Conservation (phyloP, 148 eudicot species). For the Camellia japonica region DNA sequence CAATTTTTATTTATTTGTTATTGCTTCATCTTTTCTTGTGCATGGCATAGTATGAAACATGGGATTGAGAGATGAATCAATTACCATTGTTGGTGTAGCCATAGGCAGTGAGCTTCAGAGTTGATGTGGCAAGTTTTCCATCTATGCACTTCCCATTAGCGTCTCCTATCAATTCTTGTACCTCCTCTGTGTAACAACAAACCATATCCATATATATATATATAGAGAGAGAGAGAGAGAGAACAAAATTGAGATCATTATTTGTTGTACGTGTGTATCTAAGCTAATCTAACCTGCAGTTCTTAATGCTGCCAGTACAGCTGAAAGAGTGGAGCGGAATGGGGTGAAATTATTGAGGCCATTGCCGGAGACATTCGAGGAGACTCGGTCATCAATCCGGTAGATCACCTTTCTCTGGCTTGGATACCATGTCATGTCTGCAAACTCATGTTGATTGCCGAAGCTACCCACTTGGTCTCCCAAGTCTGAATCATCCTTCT, state of each 20-base stretch:
- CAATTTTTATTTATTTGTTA: too few relatives aligned
- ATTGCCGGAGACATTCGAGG: constrained; percentile 37
- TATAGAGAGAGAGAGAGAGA: too few relatives aligned
- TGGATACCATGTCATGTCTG: constrained; percentile 68
- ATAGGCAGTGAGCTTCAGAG: constrained; percentile 30
- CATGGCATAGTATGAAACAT: neutral
- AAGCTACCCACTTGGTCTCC: constrained; percentile 43
- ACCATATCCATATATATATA: neutral
- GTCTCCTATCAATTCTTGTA: constrained; percentile 37
- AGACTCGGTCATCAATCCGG: constrained; percentile 59
- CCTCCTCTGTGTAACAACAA: constrained; percentile 43
- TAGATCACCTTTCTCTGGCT: constrained; percentile 50
- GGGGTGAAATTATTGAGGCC: constrained; percentile 46
- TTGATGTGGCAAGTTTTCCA: constrained; percentile 27
- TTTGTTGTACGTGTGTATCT: too few relatives aligned
- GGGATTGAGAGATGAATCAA: neutral
- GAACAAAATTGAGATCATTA: too few relatives aligned
- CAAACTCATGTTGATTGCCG: constrained; percentile 63
- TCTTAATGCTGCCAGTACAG: constrained; percentile 33
- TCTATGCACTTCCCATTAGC: constrained; percentile 46
- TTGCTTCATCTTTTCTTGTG: neutral
- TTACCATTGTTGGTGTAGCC: constrained; percentile 67
- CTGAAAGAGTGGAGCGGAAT: constrained; percentile 46
- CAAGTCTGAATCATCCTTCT: constrained; percentile 40
- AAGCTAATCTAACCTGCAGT: constrained; percentile 29